Evolutionary conservation across 75 land plant species (phyloP), one percentile per base, ranked within the genome.

Genomic region (Pseudotsuga menziesii): DNA sequence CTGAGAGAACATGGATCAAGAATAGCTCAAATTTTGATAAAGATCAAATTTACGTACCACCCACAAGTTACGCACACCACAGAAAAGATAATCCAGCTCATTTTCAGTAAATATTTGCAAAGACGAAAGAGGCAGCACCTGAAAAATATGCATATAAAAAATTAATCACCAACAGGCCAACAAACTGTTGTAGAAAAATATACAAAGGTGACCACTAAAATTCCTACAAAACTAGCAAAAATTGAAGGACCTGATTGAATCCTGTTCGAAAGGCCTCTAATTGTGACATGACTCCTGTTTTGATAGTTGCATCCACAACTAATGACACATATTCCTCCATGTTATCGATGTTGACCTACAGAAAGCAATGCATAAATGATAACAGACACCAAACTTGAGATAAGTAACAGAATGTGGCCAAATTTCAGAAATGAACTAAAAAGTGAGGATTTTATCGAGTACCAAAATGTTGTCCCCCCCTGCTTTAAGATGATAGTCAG

Each of bases 261-360:
- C 96, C 96, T 59, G 82, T 64, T 73, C 78, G 84, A 23, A 93
- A 91, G 23, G 96, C 94, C 73, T 89, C 91, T 61, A 91, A 25
- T 76, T 93, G 96, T 79, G 82, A 81, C 35, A 62, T 67, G 63
- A 93, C 81, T 73, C 96, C 96, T 77, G 81, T 56, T 58, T 78
- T 80, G 52, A 89, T 54, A 39, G 91, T 91, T 56, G 91, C 94
- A 88, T 93, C 96, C 54, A 86, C 90, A 73, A 87, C 82, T 19
- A 89, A 80, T 36, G 85, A 69, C 5, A 93, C 86, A 81, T 89
- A 93, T 35, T 93, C 93, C 25, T 80, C 90, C 77, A 91, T 82
- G 80, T 89, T 89, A 23, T 69, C 60, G 22, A 83, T 69, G 75
- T 71, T 79, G 22, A 93, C 96, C 93, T 93, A 75, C 17, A 62